Base-by-base conservation (phyloP, 495 filamentous ascomycete species). In the Xanthoparmelia taractica region DNA sequence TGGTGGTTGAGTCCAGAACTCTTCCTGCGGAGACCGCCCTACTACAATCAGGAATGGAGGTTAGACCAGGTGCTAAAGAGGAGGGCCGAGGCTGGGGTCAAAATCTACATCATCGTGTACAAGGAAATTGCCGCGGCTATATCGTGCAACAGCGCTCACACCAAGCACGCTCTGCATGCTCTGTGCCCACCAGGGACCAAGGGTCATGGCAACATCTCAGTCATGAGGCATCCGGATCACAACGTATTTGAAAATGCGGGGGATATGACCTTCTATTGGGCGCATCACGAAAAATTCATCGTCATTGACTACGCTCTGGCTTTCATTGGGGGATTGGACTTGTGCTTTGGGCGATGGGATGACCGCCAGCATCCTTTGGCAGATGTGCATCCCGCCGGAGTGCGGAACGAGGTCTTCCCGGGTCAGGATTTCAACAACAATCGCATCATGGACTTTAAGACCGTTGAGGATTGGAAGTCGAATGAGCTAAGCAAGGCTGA, bases 231-330 rank as follows among this genome's bases (percentile, higher is more conserved):
- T 74, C 93, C 93, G 3, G 93, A 98, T 72, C 93, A 98, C 73
- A 96, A 96, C 67, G 81, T 96, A 40, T 83, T 97, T 47, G 91
- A 96, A 68, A 97, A 97, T 71, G 89, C 85, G 1, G 90, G 89
- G 12, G 93, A 97, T 65, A 96, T 96, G 92, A 97, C 91, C 0
- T 89, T 97, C 70, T 97, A 97, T 75, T 97, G 93, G 93, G 93
- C 93, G 0, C 93, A 97, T 71, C 93, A 97, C 71, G 93, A 97
- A 71, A 97, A 97, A 69, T 90, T 96, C 75, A 85, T 97, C 59
- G 90, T 97, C 37, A 87, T 97, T 59, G 93, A 97, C 74, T 95
- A 96, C 73, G 82, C 83, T 23, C 69, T 93, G 65, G 93, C 91
- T 23, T 97, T 96, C 68, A 91, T 96, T 63, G 93, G 93, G 45